Evolutionary conservation across 139 green algal species (phyloP).

Genomic region (Chlamydomonas sphaeroides): DNA sequence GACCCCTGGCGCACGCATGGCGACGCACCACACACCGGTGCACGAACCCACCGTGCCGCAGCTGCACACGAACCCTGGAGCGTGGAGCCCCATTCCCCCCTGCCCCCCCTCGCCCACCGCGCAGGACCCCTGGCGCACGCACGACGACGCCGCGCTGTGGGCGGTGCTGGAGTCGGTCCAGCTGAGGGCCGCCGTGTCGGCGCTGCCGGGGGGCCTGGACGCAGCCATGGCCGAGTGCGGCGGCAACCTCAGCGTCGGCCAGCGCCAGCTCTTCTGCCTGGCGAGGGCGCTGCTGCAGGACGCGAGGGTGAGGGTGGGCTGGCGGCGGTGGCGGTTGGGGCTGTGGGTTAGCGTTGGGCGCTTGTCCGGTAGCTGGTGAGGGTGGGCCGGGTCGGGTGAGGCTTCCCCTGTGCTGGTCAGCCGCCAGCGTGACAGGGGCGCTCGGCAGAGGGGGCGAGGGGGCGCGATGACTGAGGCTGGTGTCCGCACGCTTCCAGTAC

Average conservation of each 20-base stretch:
- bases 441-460: too few species aligned
- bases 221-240: conserved; percentile 72
- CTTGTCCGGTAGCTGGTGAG: too few species aligned
- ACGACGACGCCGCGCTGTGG: conserved; percentile 74
- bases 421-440: too few species aligned
- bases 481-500: too few species aligned
- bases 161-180: conserved; percentile 72
- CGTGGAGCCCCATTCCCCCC: background rate
- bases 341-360: too few species aligned
- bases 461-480: too few species aligned
- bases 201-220: conserved; percentile 59
- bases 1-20: conserved; percentile 76
- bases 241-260: conserved; percentile 68
- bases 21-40: too few species aligned
- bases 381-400: too few species aligned
- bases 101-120: conserved; percentile 48
- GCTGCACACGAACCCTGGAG: background rate
- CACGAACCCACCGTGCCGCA: too few species aligned
- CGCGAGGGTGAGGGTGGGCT: conserved; percentile 25
- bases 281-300: conserved; percentile 78
- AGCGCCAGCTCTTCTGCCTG: conserved; percentile 87
- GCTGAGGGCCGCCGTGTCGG: conserved; percentile 58
- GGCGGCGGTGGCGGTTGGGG: too few species aligned
- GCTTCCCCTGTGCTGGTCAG: too few species aligned
- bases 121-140: conserved; percentile 79